These are phyloP conservation scores for Malassezia nana DNA, from an alignment of 1,284 basidiomycete genomes.

Conservation along the genomic window DNA sequence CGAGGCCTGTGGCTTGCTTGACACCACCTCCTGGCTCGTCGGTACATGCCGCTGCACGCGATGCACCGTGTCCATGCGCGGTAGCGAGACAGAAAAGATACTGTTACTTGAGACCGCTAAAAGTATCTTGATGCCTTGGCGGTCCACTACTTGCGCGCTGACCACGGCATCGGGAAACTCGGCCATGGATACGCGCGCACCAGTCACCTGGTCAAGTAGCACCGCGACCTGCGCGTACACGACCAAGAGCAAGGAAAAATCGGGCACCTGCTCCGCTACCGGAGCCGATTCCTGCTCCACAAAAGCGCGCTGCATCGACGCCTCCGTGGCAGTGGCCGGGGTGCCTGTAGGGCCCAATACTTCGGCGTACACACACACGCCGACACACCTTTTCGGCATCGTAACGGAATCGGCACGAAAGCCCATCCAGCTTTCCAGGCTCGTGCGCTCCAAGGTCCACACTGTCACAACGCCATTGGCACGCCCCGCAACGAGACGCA, in stretches of 20 bases:
- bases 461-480: constrained; percentile 29
- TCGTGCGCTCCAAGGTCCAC: constrained; percentile 32
- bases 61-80: constrained; percentile 25
- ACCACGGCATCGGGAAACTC: constrained; percentile 29
- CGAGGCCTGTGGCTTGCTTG: constrained; percentile 12
- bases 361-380: constrained; percentile 6
- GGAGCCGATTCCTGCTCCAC: constrained; percentile 4
- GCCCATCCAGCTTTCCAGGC: constrained; percentile 30
- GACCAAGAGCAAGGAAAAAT: constrained; percentile 15
- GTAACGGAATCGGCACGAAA: constrained; percentile 9
- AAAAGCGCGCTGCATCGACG: constrained; percentile 5
- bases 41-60: constrained; percentile 37
- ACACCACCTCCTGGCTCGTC: constrained; percentile 19
- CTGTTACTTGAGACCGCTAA: constrained; percentile 27
- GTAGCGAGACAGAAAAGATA: constrained; percentile 29
- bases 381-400: neutral
- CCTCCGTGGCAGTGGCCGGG: neutral
- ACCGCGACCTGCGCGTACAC: constrained; percentile 1
- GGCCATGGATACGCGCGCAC: constrained; percentile 21
- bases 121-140: constrained; percentile 23
- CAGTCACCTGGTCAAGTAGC: constrained; percentile 27
- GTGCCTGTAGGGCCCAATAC: constrained; percentile 29
- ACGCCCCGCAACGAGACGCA: constrained; percentile 32
- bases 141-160: constrained; percentile 27
- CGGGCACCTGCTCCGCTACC: neutral